These are phyloP conservation scores for Borealophlyctis nickersoniae DNA, from an alignment of 192 early-diverging fungal genomes.

Conservation along the genomic window DNA sequence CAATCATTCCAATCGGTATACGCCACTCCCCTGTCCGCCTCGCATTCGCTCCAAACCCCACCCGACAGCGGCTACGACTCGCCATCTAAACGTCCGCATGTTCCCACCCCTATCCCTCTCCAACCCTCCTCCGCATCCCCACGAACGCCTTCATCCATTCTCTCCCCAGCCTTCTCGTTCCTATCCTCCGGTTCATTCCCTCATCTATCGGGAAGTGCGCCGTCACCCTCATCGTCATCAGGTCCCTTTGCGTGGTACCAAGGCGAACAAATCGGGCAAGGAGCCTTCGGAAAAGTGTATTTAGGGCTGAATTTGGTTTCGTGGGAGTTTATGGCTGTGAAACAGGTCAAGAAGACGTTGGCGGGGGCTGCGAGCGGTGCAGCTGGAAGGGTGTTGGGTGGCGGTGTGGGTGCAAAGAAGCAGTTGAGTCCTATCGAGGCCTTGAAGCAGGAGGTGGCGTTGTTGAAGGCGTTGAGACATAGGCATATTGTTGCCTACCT, in stretches of 20 bases:
- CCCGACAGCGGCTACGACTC: slow-evolving; percentile 1
- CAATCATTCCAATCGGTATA: too few species aligned
- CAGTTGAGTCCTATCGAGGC: slow-evolving; percentile 53
- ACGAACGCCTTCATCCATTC: not conserved
- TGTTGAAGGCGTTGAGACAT: slow-evolving; percentile 69
- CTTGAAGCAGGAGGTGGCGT: slow-evolving; percentile 76
- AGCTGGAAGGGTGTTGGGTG: slow-evolving; percentile 41
- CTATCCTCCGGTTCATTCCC: not conserved
- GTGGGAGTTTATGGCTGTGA: slow-evolving; percentile 68
- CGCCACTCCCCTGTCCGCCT: too few species aligned
- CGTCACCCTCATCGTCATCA: not conserved
- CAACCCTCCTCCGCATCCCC: not conserved
- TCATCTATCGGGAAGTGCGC: slow-evolving; percentile 2
- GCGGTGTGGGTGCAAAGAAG: slow-evolving; percentile 9
- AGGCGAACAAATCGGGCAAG: slow-evolving; percentile 84
- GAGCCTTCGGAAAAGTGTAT: slow-evolving; percentile 92
- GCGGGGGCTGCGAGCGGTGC: not conserved
- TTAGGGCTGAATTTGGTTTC: slow-evolving; percentile 79
- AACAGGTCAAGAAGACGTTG: slow-evolving; percentile 47
- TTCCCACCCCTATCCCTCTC: not conserved
- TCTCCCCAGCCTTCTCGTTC: not conserved
- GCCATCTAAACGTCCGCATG: not conserved
- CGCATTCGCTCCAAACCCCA: too few species aligned
- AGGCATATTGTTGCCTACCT: slow-evolving; percentile 91
- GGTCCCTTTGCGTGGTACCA: slow-evolving; percentile 65